phyloP scores from a whole-genome alignment of 1,284 basidiomycete species.

The Ganoderma lingzhi region DNA sequence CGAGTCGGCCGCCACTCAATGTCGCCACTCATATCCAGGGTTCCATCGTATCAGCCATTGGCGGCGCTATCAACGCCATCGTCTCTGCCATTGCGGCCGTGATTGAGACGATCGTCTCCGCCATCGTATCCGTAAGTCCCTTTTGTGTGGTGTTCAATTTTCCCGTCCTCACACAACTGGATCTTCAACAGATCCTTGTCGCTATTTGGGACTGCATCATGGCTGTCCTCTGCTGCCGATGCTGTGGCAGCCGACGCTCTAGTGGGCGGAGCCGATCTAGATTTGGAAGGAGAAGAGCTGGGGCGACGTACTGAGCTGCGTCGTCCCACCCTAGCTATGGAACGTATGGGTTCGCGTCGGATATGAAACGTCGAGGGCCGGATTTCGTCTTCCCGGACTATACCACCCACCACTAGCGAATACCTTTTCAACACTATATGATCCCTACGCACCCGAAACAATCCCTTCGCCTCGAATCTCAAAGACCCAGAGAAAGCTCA shows the following conservation, averaged over 20 bases:
- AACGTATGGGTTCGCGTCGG: neutral
- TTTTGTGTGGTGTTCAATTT: neutral
- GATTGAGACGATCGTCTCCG: slow-evolving; percentile 62
- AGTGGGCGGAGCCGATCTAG: neutral
- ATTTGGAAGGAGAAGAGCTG: neutral
- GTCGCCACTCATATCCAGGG: slow-evolving; percentile 47
- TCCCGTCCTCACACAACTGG: neutral
- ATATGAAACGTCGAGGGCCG: too few species aligned
- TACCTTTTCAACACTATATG: neutral
- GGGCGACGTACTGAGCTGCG: neutral
- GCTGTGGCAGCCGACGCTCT: slow-evolving; percentile 39
- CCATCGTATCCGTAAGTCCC: slow-evolving; percentile 58
- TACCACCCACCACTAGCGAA: neutral
- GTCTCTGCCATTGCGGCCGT: slow-evolving; percentile 64
- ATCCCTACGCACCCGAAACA: neutral
- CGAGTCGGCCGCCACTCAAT: neutral
- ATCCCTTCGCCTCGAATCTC: neutral
- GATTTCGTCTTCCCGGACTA: too few species aligned
- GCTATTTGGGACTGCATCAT: slow-evolving; percentile 64
- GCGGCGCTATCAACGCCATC: slow-evolving; percentile 60
- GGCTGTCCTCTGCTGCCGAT: slow-evolving; percentile 67
- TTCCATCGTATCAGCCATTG: slow-evolving; percentile 66
- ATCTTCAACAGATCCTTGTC: slow-evolving; percentile 54
- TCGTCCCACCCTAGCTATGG: neutral
- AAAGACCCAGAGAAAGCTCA: too few species aligned